phyloP scores from a whole-genome alignment of 208 protist genomes.

The Leishmania guyanensis region DNA sequence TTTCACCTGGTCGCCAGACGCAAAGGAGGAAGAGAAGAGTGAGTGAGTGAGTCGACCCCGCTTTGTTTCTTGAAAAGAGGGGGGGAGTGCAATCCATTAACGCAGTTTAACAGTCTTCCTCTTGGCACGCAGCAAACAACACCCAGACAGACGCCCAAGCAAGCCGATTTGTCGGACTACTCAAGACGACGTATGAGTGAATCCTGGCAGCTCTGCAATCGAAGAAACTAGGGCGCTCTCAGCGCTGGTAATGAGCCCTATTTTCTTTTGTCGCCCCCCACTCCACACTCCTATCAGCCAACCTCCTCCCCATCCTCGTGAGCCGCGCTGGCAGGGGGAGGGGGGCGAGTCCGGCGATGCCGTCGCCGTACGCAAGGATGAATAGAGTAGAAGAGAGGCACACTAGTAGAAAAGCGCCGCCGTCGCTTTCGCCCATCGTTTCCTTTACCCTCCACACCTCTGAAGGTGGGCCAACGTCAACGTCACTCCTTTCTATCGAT shows the following conservation, averaged over 20 bases:
- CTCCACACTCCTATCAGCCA: not conserved
- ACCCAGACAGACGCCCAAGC: not conserved
- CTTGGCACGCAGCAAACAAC: not conserved
- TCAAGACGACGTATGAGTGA: not conserved
- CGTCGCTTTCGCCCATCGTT: not conserved
- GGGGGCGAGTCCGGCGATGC: not conserved
- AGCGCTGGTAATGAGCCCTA: not conserved
- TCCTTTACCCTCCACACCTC: not conserved
- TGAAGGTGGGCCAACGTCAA: not conserved
- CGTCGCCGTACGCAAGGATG: not conserved
- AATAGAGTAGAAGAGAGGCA: not conserved
- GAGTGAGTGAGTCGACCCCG: not conserved
- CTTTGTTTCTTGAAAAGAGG: not conserved
- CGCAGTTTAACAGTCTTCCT: not conserved
- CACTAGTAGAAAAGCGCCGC: not conserved
- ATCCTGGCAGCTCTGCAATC: not conserved
- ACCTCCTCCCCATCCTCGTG: not conserved
- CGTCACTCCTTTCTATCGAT: not conserved
- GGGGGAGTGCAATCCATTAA: not conserved
- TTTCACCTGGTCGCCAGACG: not conserved
- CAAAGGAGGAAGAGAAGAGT: not conserved
- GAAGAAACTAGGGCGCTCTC: not conserved
- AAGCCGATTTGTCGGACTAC: not conserved
- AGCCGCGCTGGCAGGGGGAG: not conserved
- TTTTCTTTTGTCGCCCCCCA: not conserved